Evolutionary conservation across 352 stramenopile species (phyloP).

Genomic region (Thalassiosira mediterranea): DNA sequence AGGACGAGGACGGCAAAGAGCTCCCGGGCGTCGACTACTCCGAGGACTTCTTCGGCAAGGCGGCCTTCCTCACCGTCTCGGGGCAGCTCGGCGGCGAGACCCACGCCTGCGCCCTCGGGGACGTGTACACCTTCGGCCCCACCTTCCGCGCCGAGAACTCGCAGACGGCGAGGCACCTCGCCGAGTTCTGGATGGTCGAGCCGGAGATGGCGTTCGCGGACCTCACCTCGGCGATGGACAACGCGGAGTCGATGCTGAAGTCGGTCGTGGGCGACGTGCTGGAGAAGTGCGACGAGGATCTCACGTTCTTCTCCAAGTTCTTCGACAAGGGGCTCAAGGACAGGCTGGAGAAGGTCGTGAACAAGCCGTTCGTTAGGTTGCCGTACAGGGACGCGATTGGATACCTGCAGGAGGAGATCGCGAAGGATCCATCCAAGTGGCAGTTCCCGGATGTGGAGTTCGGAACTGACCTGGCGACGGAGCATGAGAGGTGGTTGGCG

Average conservation of each 20-base stretch:
- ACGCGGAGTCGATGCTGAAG: constrained; percentile 92
- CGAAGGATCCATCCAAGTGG: constrained; percentile 86
- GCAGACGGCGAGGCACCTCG: constrained; percentile 96
- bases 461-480: constrained; percentile 96
- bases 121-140: constrained; percentile 99
- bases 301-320: constrained; percentile 93
- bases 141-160: constrained; percentile 99
- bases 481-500: constrained; percentile 95
- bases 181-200: constrained; percentile 99
- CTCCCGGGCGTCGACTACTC: constrained; percentile 83
- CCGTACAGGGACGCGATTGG: constrained; percentile 94
- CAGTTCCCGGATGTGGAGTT: constrained; percentile 88
- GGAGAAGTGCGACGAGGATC: constrained; percentile 88
- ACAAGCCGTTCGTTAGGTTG: constrained; percentile 91
- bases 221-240: constrained; percentile 90
- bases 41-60: constrained; percentile 94
- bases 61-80: constrained; percentile 87
- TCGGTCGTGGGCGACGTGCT: constrained; percentile 86
- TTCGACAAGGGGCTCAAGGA: constrained; percentile 88
- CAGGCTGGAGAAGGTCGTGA: constrained; percentile 86
- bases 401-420: constrained; percentile 91
- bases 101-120: constrained; percentile 94
- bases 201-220: constrained; percentile 91
- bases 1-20: constrained; percentile 69
- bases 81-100: constrained; percentile 95